Evolutionary conservation across 495 filamentous ascomycete species (phyloP).

Genomic region (Halenospora varia): DNA sequence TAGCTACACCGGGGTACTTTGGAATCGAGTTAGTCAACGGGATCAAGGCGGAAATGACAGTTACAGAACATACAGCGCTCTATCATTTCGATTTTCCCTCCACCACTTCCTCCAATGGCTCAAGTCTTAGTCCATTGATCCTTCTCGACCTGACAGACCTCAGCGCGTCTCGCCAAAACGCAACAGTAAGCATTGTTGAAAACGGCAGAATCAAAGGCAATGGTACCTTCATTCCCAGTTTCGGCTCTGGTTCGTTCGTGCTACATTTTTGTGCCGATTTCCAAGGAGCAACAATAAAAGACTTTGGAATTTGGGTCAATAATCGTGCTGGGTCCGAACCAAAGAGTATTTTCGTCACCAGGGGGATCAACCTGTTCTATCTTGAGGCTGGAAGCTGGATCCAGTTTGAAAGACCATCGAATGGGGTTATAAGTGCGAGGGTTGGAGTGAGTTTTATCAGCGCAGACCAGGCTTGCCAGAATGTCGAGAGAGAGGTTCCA

Average conservation of each 20-base stretch:
- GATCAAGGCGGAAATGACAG: slow-evolving; percentile 65
- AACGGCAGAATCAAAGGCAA: slow-evolving; percentile 59
- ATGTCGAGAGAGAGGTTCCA: slow-evolving; percentile 65
- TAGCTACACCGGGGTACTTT: slow-evolving; percentile 65
- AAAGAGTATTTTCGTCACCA: slow-evolving; percentile 50
- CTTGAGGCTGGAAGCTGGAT: slow-evolving; percentile 64
- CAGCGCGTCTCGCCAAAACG: slow-evolving; percentile 55
- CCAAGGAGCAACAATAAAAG: slow-evolving; percentile 50
- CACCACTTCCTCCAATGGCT: not conserved
- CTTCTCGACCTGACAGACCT: slow-evolving; percentile 65
- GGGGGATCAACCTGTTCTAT: slow-evolving; percentile 57
- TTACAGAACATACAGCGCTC: slow-evolving; percentile 57
- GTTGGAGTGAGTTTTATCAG: slow-evolving; percentile 70
- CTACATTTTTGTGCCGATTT: slow-evolving; percentile 71
- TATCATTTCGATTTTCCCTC: slow-evolving; percentile 64
- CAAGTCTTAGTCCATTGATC: slow-evolving; percentile 49
- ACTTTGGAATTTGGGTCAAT: slow-evolving; percentile 60
- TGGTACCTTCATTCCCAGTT: slow-evolving; percentile 64
- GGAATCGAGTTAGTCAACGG: slow-evolving; percentile 52
- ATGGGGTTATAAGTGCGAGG: slow-evolving; percentile 51
- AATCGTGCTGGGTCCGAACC: slow-evolving; percentile 49
- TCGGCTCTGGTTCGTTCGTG: slow-evolving; percentile 57
- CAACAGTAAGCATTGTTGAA: slow-evolving; percentile 46
- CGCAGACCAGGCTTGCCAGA: slow-evolving; percentile 56
- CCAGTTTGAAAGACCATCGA: slow-evolving; percentile 40